phyloP scores from a whole-genome alignment of 192 early-diverging fungal species.

The Backusella westeae region DNA sequence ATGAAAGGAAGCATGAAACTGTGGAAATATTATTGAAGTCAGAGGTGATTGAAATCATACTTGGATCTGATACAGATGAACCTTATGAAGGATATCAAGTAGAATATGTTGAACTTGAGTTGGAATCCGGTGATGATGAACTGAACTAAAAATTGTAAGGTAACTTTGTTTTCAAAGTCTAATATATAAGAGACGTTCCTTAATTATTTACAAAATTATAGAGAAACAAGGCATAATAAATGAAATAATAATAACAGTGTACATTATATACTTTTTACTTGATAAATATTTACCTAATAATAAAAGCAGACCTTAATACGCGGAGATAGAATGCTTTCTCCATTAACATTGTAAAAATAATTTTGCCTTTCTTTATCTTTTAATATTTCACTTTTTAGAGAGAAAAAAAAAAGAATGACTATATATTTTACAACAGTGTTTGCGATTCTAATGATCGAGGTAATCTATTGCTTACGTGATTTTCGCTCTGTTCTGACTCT shows the following conservation, averaged over 20 bases:
- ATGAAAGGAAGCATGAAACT: background rate
- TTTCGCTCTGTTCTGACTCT: background rate
- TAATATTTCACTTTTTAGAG: background rate
- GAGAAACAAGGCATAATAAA: background rate
- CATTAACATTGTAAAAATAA: background rate
- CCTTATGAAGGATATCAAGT: background rate
- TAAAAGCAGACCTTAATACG: background rate
- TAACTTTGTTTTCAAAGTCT: background rate
- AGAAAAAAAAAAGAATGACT: constrained; percentile 8
- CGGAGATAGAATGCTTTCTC: background rate
- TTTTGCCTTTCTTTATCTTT: background rate
- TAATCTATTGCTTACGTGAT: background rate
- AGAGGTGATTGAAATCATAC: background rate
- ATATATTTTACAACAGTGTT: constrained; percentile 27
- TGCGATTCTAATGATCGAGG: constrained; percentile 23
- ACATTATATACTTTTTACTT: background rate
- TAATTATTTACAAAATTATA: background rate
- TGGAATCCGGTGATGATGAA: background rate
- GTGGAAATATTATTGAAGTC: background rate
- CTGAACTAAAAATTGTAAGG: background rate
- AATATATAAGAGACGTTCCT: background rate
- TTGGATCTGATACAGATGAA: background rate
- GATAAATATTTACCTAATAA: background rate
- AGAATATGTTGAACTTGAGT: background rate
- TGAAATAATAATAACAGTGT: background rate